phyloP scores from a whole-genome alignment of 1,284 basidiomycete genomes.

The Cystobasidium sp. region DNA sequence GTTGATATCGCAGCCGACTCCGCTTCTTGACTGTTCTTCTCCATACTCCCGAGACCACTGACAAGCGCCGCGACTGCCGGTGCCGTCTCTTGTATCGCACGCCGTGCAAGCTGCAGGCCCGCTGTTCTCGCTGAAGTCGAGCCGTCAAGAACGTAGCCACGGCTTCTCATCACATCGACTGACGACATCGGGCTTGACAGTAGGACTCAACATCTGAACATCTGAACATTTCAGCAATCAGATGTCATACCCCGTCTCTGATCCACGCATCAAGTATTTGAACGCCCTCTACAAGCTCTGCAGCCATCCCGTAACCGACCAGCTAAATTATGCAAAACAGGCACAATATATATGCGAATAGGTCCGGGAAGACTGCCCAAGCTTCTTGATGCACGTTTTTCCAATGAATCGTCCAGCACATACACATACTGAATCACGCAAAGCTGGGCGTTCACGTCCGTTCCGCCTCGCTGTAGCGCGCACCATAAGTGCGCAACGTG shows the following conservation, averaged over 20 bases:
- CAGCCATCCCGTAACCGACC: not conserved
- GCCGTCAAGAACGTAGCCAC: not conserved
- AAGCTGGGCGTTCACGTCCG: too few species aligned
- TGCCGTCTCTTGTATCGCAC: slow-evolving; percentile 11
- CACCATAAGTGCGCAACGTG: too few species aligned
- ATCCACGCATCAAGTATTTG: too few species aligned
- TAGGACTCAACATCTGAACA: too few species aligned
- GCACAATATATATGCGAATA: not conserved
- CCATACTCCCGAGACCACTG: not conserved
- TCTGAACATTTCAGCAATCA: too few species aligned
- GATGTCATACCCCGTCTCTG: too few species aligned
- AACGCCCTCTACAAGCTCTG: too few species aligned
- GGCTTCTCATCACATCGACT: slow-evolving; percentile 8
- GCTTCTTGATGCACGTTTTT: too few species aligned
- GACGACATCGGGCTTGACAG: not conserved
- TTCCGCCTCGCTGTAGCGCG: too few species aligned
- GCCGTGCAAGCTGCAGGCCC: slow-evolving; percentile 1
- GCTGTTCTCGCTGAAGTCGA: slow-evolving; percentile 1
- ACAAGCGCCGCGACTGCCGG: not conserved
- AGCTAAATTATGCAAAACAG: not conserved
- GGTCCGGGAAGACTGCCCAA: too few species aligned
- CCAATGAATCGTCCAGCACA: too few species aligned
- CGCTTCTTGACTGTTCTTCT: not conserved
- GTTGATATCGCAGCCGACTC: not conserved
- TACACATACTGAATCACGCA: too few species aligned